These are phyloP conservation scores for Rhodomyrtus tomentosa DNA, from an alignment of 345 rosid species.

Conservation along the genomic window DNA sequence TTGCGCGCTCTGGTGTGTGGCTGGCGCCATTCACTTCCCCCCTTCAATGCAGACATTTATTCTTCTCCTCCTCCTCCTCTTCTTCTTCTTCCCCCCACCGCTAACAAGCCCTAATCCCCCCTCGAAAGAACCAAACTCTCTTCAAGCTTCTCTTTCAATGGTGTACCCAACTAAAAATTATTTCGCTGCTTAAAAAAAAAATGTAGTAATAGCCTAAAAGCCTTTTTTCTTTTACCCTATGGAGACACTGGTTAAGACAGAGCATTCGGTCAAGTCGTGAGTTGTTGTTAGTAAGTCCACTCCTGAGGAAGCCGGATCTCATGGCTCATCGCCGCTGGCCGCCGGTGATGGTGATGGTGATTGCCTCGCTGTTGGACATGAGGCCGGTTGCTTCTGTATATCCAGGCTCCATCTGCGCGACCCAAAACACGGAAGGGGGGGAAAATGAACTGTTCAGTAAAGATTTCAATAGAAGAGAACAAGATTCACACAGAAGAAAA, in stretches of 20 bases:
- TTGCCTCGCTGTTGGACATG: background rate
- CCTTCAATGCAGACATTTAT: background rate
- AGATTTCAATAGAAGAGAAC: background rate
- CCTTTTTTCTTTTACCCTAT: background rate
- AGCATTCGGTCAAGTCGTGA: background rate
- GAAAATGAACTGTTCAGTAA: background rate
- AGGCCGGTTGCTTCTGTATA: conserved; percentile 2
- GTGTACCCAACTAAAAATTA: background rate
- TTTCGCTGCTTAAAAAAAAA: background rate
- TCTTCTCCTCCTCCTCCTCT: background rate
- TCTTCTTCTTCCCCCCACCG: background rate
- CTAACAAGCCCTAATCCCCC: background rate
- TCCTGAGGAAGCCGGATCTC: conserved; percentile 50
- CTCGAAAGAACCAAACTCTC: background rate
- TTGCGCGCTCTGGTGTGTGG: background rate
- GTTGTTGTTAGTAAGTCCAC: conserved; percentile 40
- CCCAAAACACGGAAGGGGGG: background rate
- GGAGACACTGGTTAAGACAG: background rate
- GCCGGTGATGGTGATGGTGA: conserved; percentile 1
- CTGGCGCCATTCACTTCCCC: background rate
- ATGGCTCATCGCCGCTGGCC: background rate
- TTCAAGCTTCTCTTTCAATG: background rate
- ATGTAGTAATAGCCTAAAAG: background rate
- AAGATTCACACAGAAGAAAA: background rate
- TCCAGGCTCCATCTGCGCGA: background rate